phyloP scores from a whole-genome alignment of 139 green algal species.

The Volvox africanus region DNA sequence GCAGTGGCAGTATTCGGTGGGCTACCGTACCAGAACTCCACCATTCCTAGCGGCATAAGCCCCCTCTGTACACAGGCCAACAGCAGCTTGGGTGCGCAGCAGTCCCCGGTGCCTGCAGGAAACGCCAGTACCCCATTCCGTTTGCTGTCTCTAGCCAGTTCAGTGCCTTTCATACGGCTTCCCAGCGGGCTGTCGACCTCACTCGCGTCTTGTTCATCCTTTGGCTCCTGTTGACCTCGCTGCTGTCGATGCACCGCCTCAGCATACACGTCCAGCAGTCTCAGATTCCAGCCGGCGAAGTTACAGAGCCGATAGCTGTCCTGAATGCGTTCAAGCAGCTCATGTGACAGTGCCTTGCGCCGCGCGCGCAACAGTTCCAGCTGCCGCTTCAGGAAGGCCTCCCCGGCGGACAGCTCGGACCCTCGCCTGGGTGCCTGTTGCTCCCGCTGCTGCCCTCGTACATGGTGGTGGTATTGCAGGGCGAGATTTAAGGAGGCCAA shows the following conservation, averaged over 20 bases:
- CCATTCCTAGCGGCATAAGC: slow-evolving; percentile 41
- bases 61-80: slow-evolving; percentile 42
- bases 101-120: slow-evolving; percentile 65
- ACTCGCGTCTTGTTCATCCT: not conserved
- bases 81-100: slow-evolving; percentile 68
- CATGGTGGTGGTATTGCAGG: not conserved
- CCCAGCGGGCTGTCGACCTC: too few species aligned
- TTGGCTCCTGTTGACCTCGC: not conserved
- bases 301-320: slow-evolving; percentile 26
- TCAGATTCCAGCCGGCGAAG: not conserved
- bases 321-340: slow-evolving; percentile 50
- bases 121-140: not conserved
- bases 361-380: slow-evolving; percentile 44
- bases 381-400: slow-evolving; percentile 40
- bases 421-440: too few species aligned
- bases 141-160: too few species aligned
- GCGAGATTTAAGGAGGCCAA: not conserved
- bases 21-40: slow-evolving; percentile 64
- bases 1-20: slow-evolving; percentile 55
- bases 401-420: not conserved
- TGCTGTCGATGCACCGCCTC: not conserved
- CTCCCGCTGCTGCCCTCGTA: too few species aligned
- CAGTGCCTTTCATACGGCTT: too few species aligned
- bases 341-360: slow-evolving; percentile 50
- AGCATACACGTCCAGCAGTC: slow-evolving; percentile 46